Conservation (phyloP, 257 asterid species). For the Solanum dulcamara region DNA sequence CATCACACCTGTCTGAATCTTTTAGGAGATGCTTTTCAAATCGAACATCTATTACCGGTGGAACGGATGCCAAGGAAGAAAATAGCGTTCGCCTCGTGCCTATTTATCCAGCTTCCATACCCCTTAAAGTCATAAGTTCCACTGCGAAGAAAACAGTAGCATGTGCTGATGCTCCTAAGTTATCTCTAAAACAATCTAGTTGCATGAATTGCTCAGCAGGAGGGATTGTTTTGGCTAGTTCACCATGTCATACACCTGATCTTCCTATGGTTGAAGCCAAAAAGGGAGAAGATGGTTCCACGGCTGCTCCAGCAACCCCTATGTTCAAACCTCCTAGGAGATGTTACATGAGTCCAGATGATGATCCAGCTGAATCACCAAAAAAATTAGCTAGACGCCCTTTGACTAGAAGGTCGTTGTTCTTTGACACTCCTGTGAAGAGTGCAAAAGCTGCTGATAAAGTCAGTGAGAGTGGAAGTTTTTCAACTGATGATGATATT, state of each 20-base stretch:
- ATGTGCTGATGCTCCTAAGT: neutral
- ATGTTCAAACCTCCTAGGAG: slow-evolving; percentile 44
- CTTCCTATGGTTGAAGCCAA: slow-evolving; percentile 3
- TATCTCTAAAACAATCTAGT: neutral
- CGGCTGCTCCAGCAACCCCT: slow-evolving; percentile 64
- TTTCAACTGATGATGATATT: slow-evolving; percentile 29
- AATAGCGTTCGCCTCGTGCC: neutral
- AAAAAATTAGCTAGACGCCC: slow-evolving; percentile 48
- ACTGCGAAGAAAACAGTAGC: neutral
- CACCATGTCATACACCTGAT: neutral
- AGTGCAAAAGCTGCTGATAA: slow-evolving; percentile 6
- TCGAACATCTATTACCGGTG: slow-evolving; percentile 2
- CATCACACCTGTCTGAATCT: slow-evolving; percentile 45
- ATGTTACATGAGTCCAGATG: slow-evolving; percentile 59
- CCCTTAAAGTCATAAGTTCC: neutral
- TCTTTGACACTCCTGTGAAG: slow-evolving; percentile 63
- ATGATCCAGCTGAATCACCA: slow-evolving; percentile 26
- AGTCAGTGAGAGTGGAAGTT: slow-evolving; percentile 2
- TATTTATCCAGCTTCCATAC: neutral
- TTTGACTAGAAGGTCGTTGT: slow-evolving; percentile 37
- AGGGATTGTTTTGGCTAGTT: neutral
- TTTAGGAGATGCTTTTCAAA: slow-evolving; percentile 40
- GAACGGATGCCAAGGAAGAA: slow-evolving; percentile 6
- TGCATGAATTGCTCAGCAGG: neutral
- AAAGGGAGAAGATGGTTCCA: slow-evolving; percentile 44